Percentiles rank a stretch among this genome's conserved stretches.
Conservation (phyloP, 2,329 filamentous ascomycete species). For the Cladobotryum mycophilum region DNA sequence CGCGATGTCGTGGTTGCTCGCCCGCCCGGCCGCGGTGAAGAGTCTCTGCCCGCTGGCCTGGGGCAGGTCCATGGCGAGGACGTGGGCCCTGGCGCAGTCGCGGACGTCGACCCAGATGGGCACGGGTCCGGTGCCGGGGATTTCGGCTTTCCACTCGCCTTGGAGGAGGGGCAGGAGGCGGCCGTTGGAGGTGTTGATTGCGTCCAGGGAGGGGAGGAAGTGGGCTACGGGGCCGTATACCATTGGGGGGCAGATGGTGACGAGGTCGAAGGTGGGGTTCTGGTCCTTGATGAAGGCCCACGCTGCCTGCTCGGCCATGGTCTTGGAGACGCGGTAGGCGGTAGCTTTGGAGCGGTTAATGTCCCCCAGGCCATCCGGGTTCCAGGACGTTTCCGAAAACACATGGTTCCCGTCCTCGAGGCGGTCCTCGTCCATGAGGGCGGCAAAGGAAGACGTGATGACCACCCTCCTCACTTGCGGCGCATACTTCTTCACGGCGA, state of each 20-base stretch:
- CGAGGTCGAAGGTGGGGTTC: constrained; percentile 43
- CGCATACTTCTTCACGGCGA: constrained; percentile 56
- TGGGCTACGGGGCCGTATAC: constrained; percentile 49
- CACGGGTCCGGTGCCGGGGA: constrained; percentile 36
- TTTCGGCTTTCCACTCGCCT: constrained; percentile 41
- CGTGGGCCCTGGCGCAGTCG: constrained; percentile 48
- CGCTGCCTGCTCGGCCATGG: constrained; percentile 45
- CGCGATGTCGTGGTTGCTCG: constrained; percentile 40
- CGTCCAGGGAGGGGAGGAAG: constrained; percentile 37
- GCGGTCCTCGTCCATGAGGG: constrained; percentile 37
- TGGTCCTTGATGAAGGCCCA: constrained; percentile 45
- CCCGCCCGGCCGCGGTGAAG: constrained; percentile 43
- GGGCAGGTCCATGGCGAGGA: constrained; percentile 43
- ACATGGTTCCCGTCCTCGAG: constrained; percentile 32
- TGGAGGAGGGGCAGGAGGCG: constrained; percentile 44
- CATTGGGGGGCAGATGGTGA: constrained; percentile 49
- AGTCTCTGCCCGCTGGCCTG: constrained; percentile 45
- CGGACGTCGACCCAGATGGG: constrained; percentile 51
- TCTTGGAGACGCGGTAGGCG: constrained; percentile 51
- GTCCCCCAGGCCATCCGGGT: constrained; percentile 44
- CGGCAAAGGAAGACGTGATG: constrained; percentile 51
- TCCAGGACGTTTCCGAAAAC: constrained; percentile 47
- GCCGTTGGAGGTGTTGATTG: constrained; percentile 49
- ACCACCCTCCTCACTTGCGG: constrained; percentile 65
- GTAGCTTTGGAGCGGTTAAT: constrained; percentile 32